Percentiles rank a stretch among this genome's conserved stretches.
Conservation (phyloP, 2,329 filamentous ascomycete species). For the Harringtonia lauricola region DNA sequence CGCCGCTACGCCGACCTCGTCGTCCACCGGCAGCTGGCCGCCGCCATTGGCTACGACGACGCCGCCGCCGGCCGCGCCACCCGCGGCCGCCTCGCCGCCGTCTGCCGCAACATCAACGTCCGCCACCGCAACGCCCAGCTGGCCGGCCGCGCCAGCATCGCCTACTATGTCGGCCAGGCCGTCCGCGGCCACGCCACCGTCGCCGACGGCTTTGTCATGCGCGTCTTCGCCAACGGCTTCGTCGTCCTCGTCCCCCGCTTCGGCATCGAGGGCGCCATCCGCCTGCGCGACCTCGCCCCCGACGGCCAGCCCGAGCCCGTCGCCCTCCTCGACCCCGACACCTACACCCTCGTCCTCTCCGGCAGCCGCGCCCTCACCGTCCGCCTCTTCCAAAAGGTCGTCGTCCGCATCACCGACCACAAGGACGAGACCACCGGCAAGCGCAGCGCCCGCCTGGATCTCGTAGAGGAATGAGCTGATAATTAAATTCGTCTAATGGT, state of each 20-base stretch:
- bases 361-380: conserved; percentile 48
- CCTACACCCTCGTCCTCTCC: conserved; percentile 52
- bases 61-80: conserved; percentile 72
- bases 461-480: conserved; percentile 26
- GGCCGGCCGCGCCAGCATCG: conserved; percentile 85
- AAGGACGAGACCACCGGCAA: conserved; percentile 95
- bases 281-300: conserved; percentile 65
- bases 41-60: conserved; percentile 90
- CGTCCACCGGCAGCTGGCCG: conserved; percentile 67
- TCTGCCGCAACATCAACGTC: conserved; percentile 98
- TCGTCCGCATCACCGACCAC: conserved; percentile 80
- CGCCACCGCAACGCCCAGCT: conserved; percentile 95
- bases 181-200: conserved; percentile 63
- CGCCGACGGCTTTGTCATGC: conserved; percentile 84
- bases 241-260: conserved; percentile 94
- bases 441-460: conserved; percentile 72
- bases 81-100: conserved; percentile 74
- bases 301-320: conserved; percentile 58
- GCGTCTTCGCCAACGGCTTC: conserved; percentile 93
- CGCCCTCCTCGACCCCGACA: conserved; percentile 74
- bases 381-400: conserved; percentile 86
- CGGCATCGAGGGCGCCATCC: conserved; percentile 86
- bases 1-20: conserved; percentile 95
- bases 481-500: too few species aligned
- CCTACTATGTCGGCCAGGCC: conserved; percentile 96